Base-by-base conservation (phyloP, 1,284 basidiomycete genomes). In the Cryptococcus sp. region DNA sequence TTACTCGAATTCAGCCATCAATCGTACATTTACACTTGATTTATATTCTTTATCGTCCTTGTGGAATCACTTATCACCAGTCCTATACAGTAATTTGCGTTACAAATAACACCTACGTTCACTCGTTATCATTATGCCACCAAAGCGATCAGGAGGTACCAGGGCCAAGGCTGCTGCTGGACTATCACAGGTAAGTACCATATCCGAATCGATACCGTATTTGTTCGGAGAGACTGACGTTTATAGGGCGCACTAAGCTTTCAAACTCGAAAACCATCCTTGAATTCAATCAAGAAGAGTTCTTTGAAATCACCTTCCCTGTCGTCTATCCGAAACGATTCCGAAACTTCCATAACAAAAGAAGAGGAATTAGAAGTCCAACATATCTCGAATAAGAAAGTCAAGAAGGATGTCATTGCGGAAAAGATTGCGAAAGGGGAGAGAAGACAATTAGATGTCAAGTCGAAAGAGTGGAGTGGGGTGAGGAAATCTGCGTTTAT, bases 381-480 rank as follows among this genome's bases (percentile, higher is more conserved):
- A 42, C 36, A 10, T 37, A 23, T 8, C 2, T 11, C 49, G 15
- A 30, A 4, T 14, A n/a, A 31, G 14, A 31, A 8, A 0, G 14
- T 34, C 30, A 14, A n/a, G 34, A 15, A 23, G 11, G n/a, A 43
- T 15, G 37, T 32, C 1, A 36, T 13, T n/a, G 50, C 36, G 50
- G 35, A 33, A 23, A 52, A 32, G 34, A 34, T 5, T 44, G 50
- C 33, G 34, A 55, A 57, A 30, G 52, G 50, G 31, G 52, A 46
- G 42, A 50, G 59, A 57, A 53, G 53, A 62, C 53, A 52, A 53
- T 68, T 79, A 53, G 70, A 76, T 55, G 62, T 81, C 38, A 72
- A 80, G 50, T 79, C 81, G 50, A 84, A 82, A 58, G 79, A 76
- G 49, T 88, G 84, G 79, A 78, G 75, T 44, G 80, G 78, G 55